Conservation (phyloP, 306 rosid species). For the Acacia confusa region DNA sequence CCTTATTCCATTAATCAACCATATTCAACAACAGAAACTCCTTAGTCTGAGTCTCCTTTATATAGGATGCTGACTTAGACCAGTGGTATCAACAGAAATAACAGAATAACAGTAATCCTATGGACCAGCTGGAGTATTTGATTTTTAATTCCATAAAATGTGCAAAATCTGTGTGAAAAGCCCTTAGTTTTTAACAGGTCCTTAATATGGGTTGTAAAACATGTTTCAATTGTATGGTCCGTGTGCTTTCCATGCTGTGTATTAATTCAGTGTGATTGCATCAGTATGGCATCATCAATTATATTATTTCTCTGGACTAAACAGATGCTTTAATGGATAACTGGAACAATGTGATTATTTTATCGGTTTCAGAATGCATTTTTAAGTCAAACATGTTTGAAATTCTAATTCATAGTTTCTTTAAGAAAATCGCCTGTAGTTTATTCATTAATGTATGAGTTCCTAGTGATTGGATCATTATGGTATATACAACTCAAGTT, state of each 20-base stretch:
- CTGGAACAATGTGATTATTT: not conserved
- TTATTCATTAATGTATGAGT: not conserved
- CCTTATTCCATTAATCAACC: too few relatives aligned
- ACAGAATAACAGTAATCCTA: too few relatives aligned
- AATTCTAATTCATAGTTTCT: not conserved
- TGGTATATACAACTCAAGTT: not conserved
- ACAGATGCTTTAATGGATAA: not conserved
- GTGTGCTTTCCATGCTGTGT: not conserved
- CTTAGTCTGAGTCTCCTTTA: too few relatives aligned
- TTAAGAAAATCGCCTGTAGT: not conserved
- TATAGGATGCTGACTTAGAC: too few relatives aligned
- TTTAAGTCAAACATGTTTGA: not conserved
- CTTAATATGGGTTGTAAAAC: not conserved
- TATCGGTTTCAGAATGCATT: not conserved
- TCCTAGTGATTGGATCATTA: not conserved
- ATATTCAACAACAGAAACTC: too few relatives aligned
- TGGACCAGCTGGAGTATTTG: too few relatives aligned
- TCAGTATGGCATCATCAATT: not conserved
- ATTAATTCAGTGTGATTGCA: not conserved
- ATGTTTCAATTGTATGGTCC: not conserved
- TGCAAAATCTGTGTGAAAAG: not conserved
- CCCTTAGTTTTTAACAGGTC: not conserved
- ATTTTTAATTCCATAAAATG: too few relatives aligned
- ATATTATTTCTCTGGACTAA: too few relatives aligned
- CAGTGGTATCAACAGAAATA: too few relatives aligned